Conservation (phyloP, 169 alveolate genomes). For the Perkinsus chesapeaki region DNA sequence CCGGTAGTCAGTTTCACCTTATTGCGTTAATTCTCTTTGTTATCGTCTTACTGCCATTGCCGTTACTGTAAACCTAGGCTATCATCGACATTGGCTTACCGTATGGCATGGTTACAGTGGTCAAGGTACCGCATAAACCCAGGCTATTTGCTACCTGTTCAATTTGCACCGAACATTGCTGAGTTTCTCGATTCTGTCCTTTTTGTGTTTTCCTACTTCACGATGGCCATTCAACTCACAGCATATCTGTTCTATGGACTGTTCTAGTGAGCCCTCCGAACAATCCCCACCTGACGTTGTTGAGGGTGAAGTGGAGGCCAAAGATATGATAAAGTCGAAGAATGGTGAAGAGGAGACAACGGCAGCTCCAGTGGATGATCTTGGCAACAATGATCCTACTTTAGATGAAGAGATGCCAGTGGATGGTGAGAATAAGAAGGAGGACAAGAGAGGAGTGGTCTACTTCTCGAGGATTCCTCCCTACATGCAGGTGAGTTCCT, state of each 20-base stretch:
- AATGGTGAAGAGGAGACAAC: not conserved
- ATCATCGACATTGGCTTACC: too few species aligned
- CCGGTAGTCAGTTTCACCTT: too few species aligned
- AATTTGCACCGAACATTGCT: not conserved
- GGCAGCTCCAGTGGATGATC: not conserved
- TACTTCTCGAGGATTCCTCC: conserved; percentile 66
- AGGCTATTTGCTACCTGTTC: not conserved
- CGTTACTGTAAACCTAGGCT: too few species aligned
- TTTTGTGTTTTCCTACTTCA: not conserved
- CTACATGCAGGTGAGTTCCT: conserved; percentile 39
- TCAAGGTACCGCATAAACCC: not conserved
- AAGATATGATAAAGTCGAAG: not conserved
- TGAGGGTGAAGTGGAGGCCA: not conserved
- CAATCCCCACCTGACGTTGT: not conserved
- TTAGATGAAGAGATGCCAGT: not conserved
- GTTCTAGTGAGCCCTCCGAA: not conserved
- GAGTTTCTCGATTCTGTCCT: not conserved
- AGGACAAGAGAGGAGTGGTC: conserved; percentile 49
- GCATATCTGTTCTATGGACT: not conserved
- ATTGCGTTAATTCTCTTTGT: too few species aligned
- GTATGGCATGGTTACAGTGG: too few species aligned
- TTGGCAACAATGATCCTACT: not conserved
- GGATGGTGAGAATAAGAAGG: not conserved
- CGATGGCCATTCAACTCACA: not conserved
- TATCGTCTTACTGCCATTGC: too few species aligned